Percentiles rank a stretch among this genome's conserved stretches.
phyloP scores from a whole-genome alignment of 2,329 filamentous ascomycete genomes.

The Polychaeton citri region DNA sequence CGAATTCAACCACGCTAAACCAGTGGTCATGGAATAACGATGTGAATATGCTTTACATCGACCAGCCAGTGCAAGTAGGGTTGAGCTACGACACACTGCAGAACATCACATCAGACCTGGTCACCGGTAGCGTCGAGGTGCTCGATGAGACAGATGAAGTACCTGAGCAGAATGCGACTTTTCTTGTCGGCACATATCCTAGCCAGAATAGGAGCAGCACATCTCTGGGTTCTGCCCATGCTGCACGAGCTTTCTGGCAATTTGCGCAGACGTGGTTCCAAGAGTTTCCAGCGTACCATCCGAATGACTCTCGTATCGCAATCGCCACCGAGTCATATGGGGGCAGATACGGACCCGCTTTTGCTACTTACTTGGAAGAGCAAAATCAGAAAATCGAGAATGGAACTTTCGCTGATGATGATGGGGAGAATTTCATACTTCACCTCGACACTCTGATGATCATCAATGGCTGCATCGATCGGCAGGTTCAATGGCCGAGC shows the following conservation, averaged over 20 bases:
- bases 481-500: slow-evolving; percentile 32
- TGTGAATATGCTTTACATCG: slow-evolving; percentile 45
- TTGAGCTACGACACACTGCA: slow-evolving; percentile 35
- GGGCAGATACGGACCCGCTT: slow-evolving; percentile 49
- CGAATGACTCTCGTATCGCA: slow-evolving; percentile 43
- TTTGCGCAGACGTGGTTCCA: slow-evolving; percentile 50
- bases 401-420: slow-evolving; percentile 19
- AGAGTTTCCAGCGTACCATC: slow-evolving; percentile 49
- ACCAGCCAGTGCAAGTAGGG: slow-evolving; percentile 47
- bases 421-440: slow-evolving; percentile 20
- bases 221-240: slow-evolving; percentile 38
- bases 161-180: slow-evolving; percentile 38
- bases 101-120: slow-evolving; percentile 24
- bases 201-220: slow-evolving; percentile 30
- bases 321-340: slow-evolving; percentile 40
- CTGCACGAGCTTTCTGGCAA: slow-evolving; percentile 44
- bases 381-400: slow-evolving; percentile 41
- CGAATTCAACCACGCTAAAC: slow-evolving; percentile 38
- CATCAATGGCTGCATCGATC: slow-evolving; percentile 41
- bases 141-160: slow-evolving; percentile 11
- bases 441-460: slow-evolving; percentile 38
- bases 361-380: slow-evolving; percentile 41
- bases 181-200: slow-evolving; percentile 39
- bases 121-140: slow-evolving; percentile 7
- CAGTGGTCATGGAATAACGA: slow-evolving; percentile 51